These are phyloP conservation scores for Phalaenopsis aphrodite DNA, from an alignment of 106 monocot genomes.

Conservation along the genomic window DNA sequence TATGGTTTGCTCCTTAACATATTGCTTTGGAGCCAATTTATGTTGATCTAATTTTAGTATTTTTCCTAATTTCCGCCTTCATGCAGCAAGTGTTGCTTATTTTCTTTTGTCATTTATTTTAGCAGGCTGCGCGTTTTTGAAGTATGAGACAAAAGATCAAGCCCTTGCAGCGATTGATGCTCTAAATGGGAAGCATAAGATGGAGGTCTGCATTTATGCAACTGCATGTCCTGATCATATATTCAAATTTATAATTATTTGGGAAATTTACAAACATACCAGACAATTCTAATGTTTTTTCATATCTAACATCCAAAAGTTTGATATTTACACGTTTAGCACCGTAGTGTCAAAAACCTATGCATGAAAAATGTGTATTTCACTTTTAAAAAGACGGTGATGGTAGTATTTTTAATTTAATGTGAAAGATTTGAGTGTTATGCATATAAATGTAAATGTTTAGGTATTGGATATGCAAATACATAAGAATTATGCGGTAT, in stretches of 20 bases:
- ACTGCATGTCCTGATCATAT: neutral
- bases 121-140: slow-evolving; percentile 96
- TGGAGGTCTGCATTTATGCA: slow-evolving; percentile 58
- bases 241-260: neutral
- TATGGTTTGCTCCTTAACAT: slow-evolving; percentile 20
- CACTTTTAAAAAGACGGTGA: too few species aligned
- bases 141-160: slow-evolving; percentile 90
- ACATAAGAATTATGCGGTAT: too few species aligned
- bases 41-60: neutral
- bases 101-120: slow-evolving; percentile 2
- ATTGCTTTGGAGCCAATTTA: neutral
- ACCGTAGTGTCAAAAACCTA: too few species aligned
- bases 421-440: too few species aligned
- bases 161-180: slow-evolving; percentile 85
- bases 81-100: neutral
- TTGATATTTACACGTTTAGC: too few species aligned
- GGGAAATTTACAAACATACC: too few species aligned
- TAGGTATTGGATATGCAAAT: too few species aligned
- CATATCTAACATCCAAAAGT: too few species aligned
- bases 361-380: too few species aligned
- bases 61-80: neutral
- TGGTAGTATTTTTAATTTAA: too few species aligned
- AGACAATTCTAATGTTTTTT: too few species aligned
- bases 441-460: too few species aligned
- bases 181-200: slow-evolving; percentile 86